Evolutionary conservation across 2,329 filamentous ascomycete species (phyloP), one percentile per base, ranked within the genome.

Genomic region (Monilinia polystroma): DNA sequence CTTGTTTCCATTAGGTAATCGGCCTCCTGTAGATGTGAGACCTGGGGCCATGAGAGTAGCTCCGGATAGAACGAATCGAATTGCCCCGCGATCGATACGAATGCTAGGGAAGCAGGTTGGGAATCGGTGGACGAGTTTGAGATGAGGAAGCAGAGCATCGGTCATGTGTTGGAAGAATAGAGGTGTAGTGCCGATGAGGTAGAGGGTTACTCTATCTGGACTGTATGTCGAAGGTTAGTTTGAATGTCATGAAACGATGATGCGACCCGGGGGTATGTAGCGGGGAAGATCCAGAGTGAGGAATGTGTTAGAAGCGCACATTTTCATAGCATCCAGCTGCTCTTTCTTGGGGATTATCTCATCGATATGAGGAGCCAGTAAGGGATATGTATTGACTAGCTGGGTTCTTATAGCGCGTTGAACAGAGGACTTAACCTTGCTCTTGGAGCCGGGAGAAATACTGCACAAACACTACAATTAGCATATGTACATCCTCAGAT

Each of bases 21-120:
- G 79, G 0, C 95, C 95, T 0, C 95, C 95, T 0, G 87, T 80
- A 26, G 88, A 92, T 38, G 95, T 99, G 73, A 99, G 79, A 0
- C 95, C 95, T 0, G 95, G 95, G 1, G 93, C 94, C 95, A 99
- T 99, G 70, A 99, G 88, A 18, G 94, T 92, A 0, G 95, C 95
- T 55, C 95, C 95, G 0, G 88, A 91, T 1, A 99, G 86, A 35
- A 99, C 94, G 80, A 99, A 99, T 69, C 95, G 91, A 76, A 99
- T 98, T 6, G 95, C 95, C 69, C 95, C 95, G 60, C 95, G 87
- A 79, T 99, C 95, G 78, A 98, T 96, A 68, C 93, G 90, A 67
- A 99, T 84, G 63, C 87, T 90, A 23, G 91, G 89, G 78, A 99
- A 94, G 68, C 87, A 90, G 72, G 87, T 82, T 12, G 95, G 95